Evolutionary conservation across 2,329 filamentous ascomycete genomes (phyloP), one percentile per base, ranked within the genome.

Genomic region (Dactylellina parvicollis): DNA sequence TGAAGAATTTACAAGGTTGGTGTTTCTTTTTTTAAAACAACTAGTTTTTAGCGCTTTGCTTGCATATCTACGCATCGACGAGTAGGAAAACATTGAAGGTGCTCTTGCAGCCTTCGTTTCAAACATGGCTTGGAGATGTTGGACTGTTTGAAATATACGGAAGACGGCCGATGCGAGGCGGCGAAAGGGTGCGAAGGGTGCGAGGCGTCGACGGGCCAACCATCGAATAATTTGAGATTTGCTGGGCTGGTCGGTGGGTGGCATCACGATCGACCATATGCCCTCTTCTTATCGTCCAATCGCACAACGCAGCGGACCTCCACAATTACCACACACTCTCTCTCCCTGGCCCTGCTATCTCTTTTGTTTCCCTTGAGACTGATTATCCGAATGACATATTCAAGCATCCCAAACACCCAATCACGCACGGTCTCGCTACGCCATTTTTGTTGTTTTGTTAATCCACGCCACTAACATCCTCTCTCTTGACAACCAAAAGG

Each of bases 1-100:
- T 93, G 75, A 95, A 95, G 82, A 86, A 86, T 69, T 86, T 94
- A 44, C 91, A 95, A 82, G 90, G 79, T 79, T 52, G 56, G 50
- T 65, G 16, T 28, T 5, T 7, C 8, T 28, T 14, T 38, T 38
- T 14, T 4, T n/a, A 14, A 38, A 38, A 38, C 12, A 5, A 5
- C n/a, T n/a, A n/a, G n/a, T n/a, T n/a, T n/a, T n/a, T n/a, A n/a
- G n/a, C n/a, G 20, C 24, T 46, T 46, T 20, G 24, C 24, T n/a
- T 46, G n/a, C 42, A 20, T 46, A 20, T n/a, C 9, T n/a, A n/a
- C n/a, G n/a, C n/a, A n/a, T n/a, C n/a, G n/a, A n/a, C n/a, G n/a
- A n/a, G n/a, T n/a, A n/a, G n/a, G n/a, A n/a, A n/a, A n/a, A n/a
- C n/a, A n/a, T n/a, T 36, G 18, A 12, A 4, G 12, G 7, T 56